Evolutionary conservation across 306 rosid genomes (phyloP).

Genomic region (Medicago arabica): DNA sequence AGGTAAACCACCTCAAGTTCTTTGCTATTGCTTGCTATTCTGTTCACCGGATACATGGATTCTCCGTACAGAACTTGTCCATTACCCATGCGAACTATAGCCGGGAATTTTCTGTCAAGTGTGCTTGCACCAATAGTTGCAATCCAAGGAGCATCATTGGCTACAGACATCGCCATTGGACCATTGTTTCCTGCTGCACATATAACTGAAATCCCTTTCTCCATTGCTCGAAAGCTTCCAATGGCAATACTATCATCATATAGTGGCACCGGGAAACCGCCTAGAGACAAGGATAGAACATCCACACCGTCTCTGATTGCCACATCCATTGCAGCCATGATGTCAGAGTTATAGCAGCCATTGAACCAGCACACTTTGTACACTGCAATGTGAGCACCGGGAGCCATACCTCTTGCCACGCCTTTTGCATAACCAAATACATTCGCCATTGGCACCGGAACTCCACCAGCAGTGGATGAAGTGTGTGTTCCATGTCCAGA

Average conservation of each 20-base stretch:
- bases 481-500: conserved; percentile 95
- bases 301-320: conserved; percentile 89
- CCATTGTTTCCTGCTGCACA: conserved; percentile 96
- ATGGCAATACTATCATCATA: conserved; percentile 82
- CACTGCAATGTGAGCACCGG: conserved; percentile 77
- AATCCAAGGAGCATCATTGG: conserved; percentile 98
- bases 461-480: conserved; percentile 82
- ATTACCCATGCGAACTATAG: conserved; percentile 65
- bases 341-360: conserved; percentile 93
- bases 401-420: conserved; percentile 91
- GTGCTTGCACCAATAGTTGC: conserved; percentile 87
- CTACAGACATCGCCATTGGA: conserved; percentile 76
- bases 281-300: conserved; percentile 82
- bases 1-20: conserved; percentile 70
- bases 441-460: conserved; percentile 59
- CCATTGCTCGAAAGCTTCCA: conserved; percentile 88
- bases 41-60: conserved; percentile 70
- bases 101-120: conserved; percentile 78
- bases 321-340: conserved; percentile 84
- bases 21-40: conserved; percentile 34
- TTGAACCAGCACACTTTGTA: conserved; percentile 92
- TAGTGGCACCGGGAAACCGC: conserved; percentile 81
- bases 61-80: conserved; percentile 75
- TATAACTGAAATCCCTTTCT: conserved; percentile 77
- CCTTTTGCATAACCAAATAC: conserved; percentile 83